A percentile compares a stretch with the other conserved stretches of the same genome.
phyloP scores from a whole-genome alignment of 2,329 filamentous ascomycete genomes.

The Botrytis hyacinthi region DNA sequence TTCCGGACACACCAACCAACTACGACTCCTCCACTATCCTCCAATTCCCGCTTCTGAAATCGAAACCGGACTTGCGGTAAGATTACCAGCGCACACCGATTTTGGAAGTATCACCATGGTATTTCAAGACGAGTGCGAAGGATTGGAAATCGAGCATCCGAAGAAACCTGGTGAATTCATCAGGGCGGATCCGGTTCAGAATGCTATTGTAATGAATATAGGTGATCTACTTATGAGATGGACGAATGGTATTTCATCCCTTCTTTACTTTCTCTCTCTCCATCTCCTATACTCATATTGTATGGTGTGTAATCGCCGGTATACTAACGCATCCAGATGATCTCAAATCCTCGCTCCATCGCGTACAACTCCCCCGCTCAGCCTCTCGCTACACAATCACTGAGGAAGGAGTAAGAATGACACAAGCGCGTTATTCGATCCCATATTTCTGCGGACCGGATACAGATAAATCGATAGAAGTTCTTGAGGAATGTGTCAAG shows the following conservation, averaged over 20 bases:
- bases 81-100: constrained; percentile 53
- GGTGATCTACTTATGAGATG: constrained; percentile 51
- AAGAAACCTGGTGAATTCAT: constrained; percentile 43
- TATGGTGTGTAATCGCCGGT: not conserved
- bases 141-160: constrained; percentile 49
- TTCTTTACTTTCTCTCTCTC: not conserved
- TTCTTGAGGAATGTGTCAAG: constrained; percentile 48
- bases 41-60: constrained; percentile 47
- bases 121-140: constrained; percentile 53
- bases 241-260: constrained; percentile 45
- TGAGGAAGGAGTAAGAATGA: constrained; percentile 43
- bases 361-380: constrained; percentile 48
- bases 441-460: constrained; percentile 58
- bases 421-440: constrained; percentile 55
- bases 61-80: constrained; percentile 43
- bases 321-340: constrained; percentile 40
- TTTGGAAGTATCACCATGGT: constrained; percentile 52
- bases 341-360: constrained; percentile 53
- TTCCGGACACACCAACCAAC: constrained; percentile 55
- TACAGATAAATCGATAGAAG: constrained; percentile 50
- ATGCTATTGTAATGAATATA: constrained; percentile 49
- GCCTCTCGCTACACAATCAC: constrained; percentile 42
- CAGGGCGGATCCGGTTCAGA: constrained; percentile 42
- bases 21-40: constrained; percentile 59
- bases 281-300: not conserved